Evolutionary conservation across 2,329 filamentous ascomycete species (phyloP).

Genomic region (Sphaceloma murrayae): DNA sequence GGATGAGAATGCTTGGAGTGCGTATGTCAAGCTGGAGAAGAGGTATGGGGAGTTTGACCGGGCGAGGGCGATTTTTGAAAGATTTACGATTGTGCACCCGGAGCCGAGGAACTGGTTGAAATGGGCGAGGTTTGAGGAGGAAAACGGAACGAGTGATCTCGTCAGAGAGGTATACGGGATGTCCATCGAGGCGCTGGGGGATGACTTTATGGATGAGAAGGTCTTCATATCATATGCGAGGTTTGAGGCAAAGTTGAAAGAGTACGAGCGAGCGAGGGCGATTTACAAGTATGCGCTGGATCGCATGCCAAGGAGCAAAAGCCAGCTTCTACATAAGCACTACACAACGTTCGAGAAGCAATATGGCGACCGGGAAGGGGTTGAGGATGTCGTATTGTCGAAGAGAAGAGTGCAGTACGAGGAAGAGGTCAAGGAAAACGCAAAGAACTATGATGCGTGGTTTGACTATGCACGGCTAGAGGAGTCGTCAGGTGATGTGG

Average conservation of each 20-base stretch:
- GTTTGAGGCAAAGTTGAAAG: slow-evolving; percentile 89
- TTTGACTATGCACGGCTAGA: slow-evolving; percentile 90
- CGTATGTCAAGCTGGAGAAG: slow-evolving; percentile 96
- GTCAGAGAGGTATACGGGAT: slow-evolving; percentile 86
- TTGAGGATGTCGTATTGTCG: slow-evolving; percentile 91
- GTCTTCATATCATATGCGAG: slow-evolving; percentile 93
- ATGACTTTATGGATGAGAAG: slow-evolving; percentile 93
- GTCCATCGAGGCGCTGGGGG: slow-evolving; percentile 80
- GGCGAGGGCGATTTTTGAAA: slow-evolving; percentile 79
- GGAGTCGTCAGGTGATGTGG: slow-evolving; percentile 70
- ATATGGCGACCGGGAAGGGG: slow-evolving; percentile 83
- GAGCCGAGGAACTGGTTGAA: slow-evolving; percentile 98
- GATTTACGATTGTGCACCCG: slow-evolving; percentile 85
- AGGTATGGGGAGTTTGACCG: slow-evolving; percentile 85
- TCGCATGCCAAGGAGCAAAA: slow-evolving; percentile 78
- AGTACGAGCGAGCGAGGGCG: slow-evolving; percentile 83
- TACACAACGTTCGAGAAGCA: slow-evolving; percentile 99
- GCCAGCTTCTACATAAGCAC: slow-evolving; percentile 74
- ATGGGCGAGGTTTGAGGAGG: slow-evolving; percentile 95
- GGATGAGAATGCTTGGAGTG: slow-evolving; percentile 87
- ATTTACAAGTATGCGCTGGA: slow-evolving; percentile 97
- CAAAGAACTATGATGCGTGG: slow-evolving; percentile 96
- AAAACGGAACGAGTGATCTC: slow-evolving; percentile 81
- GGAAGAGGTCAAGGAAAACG: slow-evolving; percentile 83
- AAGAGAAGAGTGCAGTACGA: slow-evolving; percentile 92